These are phyloP conservation scores for Ogataea nakhonphanomensis DNA, from an alignment of 805 yeast genomes.

Conservation along the genomic window DNA sequence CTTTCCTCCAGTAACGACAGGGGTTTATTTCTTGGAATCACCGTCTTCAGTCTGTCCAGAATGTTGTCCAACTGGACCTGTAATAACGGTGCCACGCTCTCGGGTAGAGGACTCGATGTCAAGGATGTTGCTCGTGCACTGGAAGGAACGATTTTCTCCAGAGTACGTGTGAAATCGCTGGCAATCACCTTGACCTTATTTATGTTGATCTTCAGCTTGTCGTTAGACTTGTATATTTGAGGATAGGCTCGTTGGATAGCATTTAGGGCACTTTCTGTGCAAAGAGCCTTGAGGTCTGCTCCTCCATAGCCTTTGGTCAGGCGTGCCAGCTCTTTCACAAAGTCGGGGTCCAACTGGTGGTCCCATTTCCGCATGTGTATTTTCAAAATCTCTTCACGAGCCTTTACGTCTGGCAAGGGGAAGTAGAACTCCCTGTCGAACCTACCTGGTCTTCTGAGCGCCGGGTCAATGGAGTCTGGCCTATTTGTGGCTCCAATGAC, in stretches of 20 bases:
- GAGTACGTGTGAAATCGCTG: constrained; percentile 79
- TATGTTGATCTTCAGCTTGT: constrained; percentile 73
- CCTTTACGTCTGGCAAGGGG: constrained; percentile 81
- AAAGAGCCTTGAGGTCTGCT: constrained; percentile 89
- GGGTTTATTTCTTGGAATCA: constrained; percentile 60
- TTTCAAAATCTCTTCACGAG: constrained; percentile 72
- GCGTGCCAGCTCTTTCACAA: constrained; percentile 65
- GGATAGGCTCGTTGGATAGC: constrained; percentile 92
- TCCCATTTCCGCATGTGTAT: constrained; percentile 91
- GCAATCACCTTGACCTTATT: constrained; percentile 67
- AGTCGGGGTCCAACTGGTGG: constrained; percentile 59
- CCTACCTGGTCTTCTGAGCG: constrained; percentile 93
- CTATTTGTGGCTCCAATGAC: constrained; percentile 98
- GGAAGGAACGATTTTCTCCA: constrained; percentile 87
- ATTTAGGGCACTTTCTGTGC: constrained; percentile 92
- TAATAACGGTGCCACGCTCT: constrained; percentile 62
- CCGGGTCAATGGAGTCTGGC: constrained; percentile 98
- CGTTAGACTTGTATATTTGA: constrained; percentile 76
- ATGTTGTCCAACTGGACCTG: constrained; percentile 46
- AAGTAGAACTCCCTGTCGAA: constrained; percentile 96
- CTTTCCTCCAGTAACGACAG: constrained; percentile 67
- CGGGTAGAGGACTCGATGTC: constrained; percentile 76
- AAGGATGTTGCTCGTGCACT: constrained; percentile 77
- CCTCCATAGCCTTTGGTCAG: constrained; percentile 97
- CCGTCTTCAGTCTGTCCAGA: constrained; percentile 43